phyloP scores from a whole-genome alignment of 2,329 filamentous ascomycete genomes.

The Lasiodiplodia theobromae region DNA sequence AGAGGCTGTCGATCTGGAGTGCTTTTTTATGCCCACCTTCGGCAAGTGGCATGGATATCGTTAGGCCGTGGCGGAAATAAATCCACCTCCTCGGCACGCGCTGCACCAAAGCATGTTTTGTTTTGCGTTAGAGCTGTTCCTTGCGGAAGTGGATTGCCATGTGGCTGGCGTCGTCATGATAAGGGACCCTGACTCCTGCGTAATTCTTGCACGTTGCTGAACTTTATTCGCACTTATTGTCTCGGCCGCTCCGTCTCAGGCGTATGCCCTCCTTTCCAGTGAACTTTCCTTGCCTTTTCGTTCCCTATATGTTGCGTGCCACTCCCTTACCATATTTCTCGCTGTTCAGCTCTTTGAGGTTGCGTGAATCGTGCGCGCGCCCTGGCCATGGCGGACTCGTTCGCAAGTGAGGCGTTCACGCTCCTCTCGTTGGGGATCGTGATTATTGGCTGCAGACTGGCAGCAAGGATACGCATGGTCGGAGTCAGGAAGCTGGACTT shows the following conservation, averaged over 20 bases:
- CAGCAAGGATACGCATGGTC: constrained; percentile 56
- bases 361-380: neutral
- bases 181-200: neutral
- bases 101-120: neutral
- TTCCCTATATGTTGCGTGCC: neutral
- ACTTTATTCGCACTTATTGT: neutral
- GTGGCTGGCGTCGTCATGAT: neutral
- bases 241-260: too few relatives aligned
- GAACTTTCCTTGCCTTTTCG: neutral
- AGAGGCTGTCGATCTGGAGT: neutral
- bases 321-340: neutral
- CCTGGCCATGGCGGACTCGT: neutral
- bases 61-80: neutral
- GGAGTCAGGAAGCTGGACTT: constrained; percentile 60
- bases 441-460: constrained; percentile 60
- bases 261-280: neutral
- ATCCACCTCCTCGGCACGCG: neutral
- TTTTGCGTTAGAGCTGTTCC: neutral
- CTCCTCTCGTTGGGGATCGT: constrained; percentile 41
- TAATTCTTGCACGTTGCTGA: neutral
- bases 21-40: neutral
- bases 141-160: neutral
- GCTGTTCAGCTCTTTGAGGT: neutral
- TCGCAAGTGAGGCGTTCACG: constrained; percentile 28
- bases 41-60: neutral